These are phyloP conservation scores for Citrus mangshanensis DNA, from an alignment of 345 rosid species.

Conservation along the genomic window DNA sequence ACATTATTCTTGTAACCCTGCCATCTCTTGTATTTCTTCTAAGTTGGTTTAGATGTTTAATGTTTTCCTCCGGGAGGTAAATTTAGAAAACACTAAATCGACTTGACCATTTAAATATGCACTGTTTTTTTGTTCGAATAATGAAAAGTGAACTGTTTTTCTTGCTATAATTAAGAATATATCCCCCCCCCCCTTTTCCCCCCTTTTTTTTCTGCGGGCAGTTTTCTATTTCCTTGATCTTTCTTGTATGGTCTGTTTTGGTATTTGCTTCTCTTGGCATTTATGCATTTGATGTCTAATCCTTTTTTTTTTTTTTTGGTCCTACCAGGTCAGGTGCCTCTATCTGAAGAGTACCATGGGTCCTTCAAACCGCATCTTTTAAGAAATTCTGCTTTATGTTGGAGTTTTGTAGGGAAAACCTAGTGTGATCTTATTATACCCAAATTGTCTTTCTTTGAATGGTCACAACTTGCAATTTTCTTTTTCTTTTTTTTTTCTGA, in stretches of 20 bases:
- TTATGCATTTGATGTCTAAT: neutral
- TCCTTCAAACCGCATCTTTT: constrained; percentile 59
- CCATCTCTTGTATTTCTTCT: neutral
- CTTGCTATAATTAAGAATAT: neutral
- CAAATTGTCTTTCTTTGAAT: no score
- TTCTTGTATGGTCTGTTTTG: neutral
- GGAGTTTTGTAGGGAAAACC: constrained; percentile 3
- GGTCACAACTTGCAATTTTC: neutral
- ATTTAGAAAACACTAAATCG: neutral
- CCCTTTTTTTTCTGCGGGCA: no score
- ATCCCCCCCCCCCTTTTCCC: no score
- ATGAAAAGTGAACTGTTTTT: neutral
- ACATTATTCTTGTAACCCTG: neutral
- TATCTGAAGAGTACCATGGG: constrained; percentile 83
- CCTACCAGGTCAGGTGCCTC: constrained; percentile 64
- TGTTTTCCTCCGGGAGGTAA: neutral
- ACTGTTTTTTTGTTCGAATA: neutral
- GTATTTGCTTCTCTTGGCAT: neutral
- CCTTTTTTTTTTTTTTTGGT: neutral
- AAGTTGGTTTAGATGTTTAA: neutral
- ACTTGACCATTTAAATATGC: neutral
- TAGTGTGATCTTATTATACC: neutral
- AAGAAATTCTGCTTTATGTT: constrained; percentile 7
- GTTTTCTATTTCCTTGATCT: neutral
- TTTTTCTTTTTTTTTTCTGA: neutral